These are phyloP conservation scores for Nadsonia commutata DNA, from an alignment of 1,139 yeast species.

Conservation along the genomic window DNA sequence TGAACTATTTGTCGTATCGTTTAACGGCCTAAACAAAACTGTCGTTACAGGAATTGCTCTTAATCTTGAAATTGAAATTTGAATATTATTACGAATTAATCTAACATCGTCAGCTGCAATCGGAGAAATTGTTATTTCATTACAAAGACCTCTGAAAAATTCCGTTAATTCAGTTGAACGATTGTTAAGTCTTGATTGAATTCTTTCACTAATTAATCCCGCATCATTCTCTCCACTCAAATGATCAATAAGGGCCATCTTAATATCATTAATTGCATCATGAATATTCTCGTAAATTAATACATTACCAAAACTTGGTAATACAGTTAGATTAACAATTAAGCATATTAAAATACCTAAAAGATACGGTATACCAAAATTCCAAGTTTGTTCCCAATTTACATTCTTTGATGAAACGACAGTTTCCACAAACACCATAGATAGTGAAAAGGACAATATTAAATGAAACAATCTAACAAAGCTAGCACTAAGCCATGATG, in stretches of 20 bases:
- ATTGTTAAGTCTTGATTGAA: conserved; percentile 19
- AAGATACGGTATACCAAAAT: conserved; percentile 30
- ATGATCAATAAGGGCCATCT: conserved; percentile 8
- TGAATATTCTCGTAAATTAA: conserved; percentile 10
- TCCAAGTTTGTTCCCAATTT: conserved; percentile 27
- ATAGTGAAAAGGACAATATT: conserved; percentile 24
- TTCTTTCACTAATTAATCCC: conserved; percentile 8
- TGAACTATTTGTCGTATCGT: too few species aligned
- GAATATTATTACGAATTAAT: conserved; percentile 28
- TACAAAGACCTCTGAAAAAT: conserved; percentile 30
- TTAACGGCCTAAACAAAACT: conserved; percentile 8
- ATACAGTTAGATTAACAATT: conserved; percentile 22
- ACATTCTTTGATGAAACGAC: conserved; percentile 11
- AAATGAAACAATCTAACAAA: conserved; percentile 28
- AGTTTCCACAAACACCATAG: conserved; percentile 23
- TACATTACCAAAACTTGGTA: conserved; percentile 29
- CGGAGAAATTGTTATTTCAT: conserved; percentile 27
- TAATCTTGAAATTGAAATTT: conserved; percentile 26
- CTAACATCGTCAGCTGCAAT: conserved; percentile 23
- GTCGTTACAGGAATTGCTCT: conserved; percentile 27
- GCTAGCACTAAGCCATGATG: conserved; percentile 30
- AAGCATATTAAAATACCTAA: conserved; percentile 30
- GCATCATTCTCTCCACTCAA: conserved; percentile 9
- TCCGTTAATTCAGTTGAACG: conserved; percentile 25
- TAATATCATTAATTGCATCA: conserved; percentile 11